Evolutionary conservation across 78 protist genomes (phyloP), one percentile per base, ranked within the genome.

Genomic region (Pirum gemmata): DNA sequence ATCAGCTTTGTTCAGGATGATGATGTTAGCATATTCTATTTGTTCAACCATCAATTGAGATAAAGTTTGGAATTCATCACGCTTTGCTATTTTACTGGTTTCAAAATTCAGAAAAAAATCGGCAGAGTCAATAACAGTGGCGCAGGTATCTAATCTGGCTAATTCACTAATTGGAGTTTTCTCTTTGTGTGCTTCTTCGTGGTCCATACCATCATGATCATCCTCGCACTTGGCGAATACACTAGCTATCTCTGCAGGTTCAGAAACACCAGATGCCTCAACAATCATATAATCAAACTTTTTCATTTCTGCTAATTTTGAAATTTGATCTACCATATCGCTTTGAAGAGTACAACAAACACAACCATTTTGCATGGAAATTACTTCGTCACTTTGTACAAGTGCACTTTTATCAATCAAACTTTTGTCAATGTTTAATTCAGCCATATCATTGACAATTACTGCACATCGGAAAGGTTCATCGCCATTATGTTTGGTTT

Each of bases 211-310:
- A 38, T 34, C 87, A 33, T 1, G 31, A 25, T 35, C 76, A 13
- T 73, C 83, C 67, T 5, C 86, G 37, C 77, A 88, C 79, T 93
- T 83, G 2, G 96, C 74, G 82, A 96, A 95, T 0, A 97, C 93
- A 79, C 95, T 95, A 2, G 98, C 98, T 5, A 96, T 93, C 18
- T 89, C 96, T 37, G 92, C n/a, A 40, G 98, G 98, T 89, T 96
- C 98, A 0, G 92, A 61, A 1, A 96, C 91, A 21, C 98, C 95
- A 26, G 91, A 67, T 13, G 87, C 51, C 33, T 77, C 87, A 33
- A 86, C 51, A 31, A 86, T 21, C 83, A 91, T 0, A 80, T 41
- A 83, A 61, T 94, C 94, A 77, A 85, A 91, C 38, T 26, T 37
- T 31, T 27, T 1, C 35, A 90, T 92, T 73, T 87, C 37, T 67